Percentiles rank a stretch among this genome's conserved stretches.
Evolutionary conservation across 1,284 basidiomycete species (phyloP).

Genomic region (Ceratobasidium theobromae): DNA sequence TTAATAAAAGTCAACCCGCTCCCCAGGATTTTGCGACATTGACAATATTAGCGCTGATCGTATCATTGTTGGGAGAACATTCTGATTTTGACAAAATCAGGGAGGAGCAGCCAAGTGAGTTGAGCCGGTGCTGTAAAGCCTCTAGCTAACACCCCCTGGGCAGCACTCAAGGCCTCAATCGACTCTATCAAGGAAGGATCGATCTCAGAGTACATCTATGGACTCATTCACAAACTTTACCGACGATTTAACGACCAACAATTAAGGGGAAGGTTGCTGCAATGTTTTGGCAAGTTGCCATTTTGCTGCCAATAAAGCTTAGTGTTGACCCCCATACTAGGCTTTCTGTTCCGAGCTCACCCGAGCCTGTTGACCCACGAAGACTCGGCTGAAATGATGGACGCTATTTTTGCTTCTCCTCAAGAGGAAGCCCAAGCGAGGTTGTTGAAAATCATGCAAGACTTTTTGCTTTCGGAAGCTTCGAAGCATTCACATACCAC

Average conservation of each 20-base stretch:
- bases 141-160: neutral
- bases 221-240: conserved; percentile 69
- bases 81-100: conserved; percentile 83
- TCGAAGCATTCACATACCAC: conserved; percentile 60
- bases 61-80: conserved; percentile 82
- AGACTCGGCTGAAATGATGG: conserved; percentile 82
- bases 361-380: conserved; percentile 85
- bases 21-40: conserved; percentile 21
- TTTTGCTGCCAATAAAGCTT: neutral
- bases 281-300: conserved; percentile 69
- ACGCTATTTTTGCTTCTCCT: conserved; percentile 72
- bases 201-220: conserved; percentile 81
- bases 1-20: conserved; percentile 11
- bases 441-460: conserved; percentile 85
- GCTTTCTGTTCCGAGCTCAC: conserved; percentile 89
- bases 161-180: conserved; percentile 60
- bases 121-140: neutral
- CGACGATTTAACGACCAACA: conserved; percentile 57
- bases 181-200: conserved; percentile 64
- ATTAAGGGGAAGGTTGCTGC: conserved; percentile 66
- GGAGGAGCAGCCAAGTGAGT: conserved; percentile 54
- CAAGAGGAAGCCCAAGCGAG: conserved; percentile 72
- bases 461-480: conserved; percentile 82
- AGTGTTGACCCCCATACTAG: conserved; percentile 44
- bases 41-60: conserved; percentile 72